Evolutionary conservation across 805 yeast genomes (phyloP).

Genomic region (Metschnikowia drakensbergensis): DNA sequence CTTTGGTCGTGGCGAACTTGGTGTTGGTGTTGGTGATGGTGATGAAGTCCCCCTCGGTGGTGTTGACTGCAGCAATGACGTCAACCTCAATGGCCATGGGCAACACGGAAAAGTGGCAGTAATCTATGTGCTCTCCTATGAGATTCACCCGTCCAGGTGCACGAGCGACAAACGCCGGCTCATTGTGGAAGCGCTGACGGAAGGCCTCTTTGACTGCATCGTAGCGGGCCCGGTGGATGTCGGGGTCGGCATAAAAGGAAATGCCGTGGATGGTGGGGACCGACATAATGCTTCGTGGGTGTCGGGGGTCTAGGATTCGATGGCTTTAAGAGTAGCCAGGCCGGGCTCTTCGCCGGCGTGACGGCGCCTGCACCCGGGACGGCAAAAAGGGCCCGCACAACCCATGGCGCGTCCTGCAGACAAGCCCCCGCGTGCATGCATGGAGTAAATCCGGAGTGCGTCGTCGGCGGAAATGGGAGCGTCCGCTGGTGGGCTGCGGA

Average conservation of each 20-base stretch:
- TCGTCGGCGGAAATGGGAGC: constrained; percentile 1
- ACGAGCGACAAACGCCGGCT: constrained; percentile 49
- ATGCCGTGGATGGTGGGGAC: constrained; percentile 36
- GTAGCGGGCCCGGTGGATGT: constrained; percentile 27
- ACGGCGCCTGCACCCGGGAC: not conserved
- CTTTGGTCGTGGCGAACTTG: constrained; percentile 33
- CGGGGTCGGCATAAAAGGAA: constrained; percentile 32
- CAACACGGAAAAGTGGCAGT: constrained; percentile 59
- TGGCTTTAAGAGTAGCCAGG: not conserved
- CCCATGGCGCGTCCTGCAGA: not conserved
- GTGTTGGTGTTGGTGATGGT: constrained; percentile 30
- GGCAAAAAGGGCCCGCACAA: not conserved
- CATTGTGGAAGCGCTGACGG: constrained; percentile 19
- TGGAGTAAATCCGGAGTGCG: constrained; percentile 5
- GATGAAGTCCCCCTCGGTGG: constrained; percentile 20
- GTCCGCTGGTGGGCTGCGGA: too few relatives aligned
- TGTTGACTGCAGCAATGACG: constrained; percentile 49
- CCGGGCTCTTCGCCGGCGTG: not conserved
- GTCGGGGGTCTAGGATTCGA: not conserved
- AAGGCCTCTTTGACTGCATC: constrained; percentile 23
- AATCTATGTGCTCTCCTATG: constrained; percentile 75
- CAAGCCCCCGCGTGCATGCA: not conserved
- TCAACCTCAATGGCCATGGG: constrained; percentile 72
- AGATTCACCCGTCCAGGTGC: constrained; percentile 77
- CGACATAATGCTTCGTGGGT: not conserved